Evolutionary conservation across 2,329 filamentous ascomycete species (phyloP).

Genomic region (Alternaria sp.): DNA sequence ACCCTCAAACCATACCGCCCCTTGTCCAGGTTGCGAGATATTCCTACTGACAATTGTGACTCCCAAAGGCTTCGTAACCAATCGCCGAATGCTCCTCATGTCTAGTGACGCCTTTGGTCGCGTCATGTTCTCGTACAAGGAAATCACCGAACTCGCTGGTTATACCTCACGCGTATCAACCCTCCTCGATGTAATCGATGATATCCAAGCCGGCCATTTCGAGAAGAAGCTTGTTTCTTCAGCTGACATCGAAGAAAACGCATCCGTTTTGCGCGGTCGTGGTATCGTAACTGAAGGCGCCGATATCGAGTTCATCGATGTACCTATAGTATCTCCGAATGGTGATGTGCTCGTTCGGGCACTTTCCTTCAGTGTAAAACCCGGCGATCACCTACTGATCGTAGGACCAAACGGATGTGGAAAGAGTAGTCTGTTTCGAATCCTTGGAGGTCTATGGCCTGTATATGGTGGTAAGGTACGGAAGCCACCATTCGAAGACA

Average conservation of each 20-base stretch:
- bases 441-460: conserved; percentile 95
- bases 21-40: background rate
- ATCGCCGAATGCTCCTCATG: conserved; percentile 87
- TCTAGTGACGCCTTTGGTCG: conserved; percentile 77
- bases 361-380: conserved; percentile 85
- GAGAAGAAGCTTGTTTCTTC: conserved; percentile 97
- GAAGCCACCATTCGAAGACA: conserved; percentile 90
- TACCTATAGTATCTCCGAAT: conserved; percentile 96
- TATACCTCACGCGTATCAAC: conserved; percentile 93
- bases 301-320: conserved; percentile 84
- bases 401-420: conserved; percentile 97
- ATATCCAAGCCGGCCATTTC: conserved; percentile 88
- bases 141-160: conserved; percentile 93
- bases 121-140: conserved; percentile 64
- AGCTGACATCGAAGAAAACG: conserved; percentile 81
- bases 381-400: conserved; percentile 90
- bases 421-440: conserved; percentile 95
- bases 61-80: conserved; percentile 81
- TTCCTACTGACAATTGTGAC: conserved; percentile 12
- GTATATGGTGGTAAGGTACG: conserved; percentile 94
- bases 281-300: conserved; percentile 83
- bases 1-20: background rate
- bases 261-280: conserved; percentile 81
- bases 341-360: conserved; percentile 89
- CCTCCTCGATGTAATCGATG: conserved; percentile 91